These are phyloP conservation scores for Puccinia triticina DNA, from an alignment of 1,284 basidiomycete species.

Conservation along the genomic window DNA sequence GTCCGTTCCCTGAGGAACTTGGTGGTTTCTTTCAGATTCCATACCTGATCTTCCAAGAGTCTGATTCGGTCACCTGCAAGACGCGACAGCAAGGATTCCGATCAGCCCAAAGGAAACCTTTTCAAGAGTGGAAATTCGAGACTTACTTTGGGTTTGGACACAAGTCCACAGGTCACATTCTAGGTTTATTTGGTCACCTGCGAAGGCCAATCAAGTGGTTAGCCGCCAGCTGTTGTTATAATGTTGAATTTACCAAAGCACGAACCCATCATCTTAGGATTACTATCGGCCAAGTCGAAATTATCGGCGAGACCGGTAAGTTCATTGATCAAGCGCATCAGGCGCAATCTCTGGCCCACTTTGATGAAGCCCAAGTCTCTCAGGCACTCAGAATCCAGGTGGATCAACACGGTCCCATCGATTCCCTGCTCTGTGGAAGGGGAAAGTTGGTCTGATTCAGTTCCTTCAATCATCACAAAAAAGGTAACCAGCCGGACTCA, in stretches of 20 bases:
- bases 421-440: conserved; percentile 46
- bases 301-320: conserved; percentile 18
- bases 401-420: conserved; percentile 42
- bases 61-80: conserved; percentile 35
- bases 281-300: background rate
- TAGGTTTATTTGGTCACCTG: conserved; percentile 16
- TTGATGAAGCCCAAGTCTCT: conserved; percentile 46
- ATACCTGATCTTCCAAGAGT: conserved; percentile 39
- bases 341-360: conserved; percentile 46
- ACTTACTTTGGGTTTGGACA: conserved; percentile 39
- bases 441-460: too few species aligned
- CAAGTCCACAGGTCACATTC: conserved; percentile 19
- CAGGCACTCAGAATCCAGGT: conserved; percentile 41
- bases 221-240: background rate
- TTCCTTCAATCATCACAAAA: too few species aligned
- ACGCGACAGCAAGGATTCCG: background rate
- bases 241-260: background rate
- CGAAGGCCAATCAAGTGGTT: background rate
- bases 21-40: conserved; percentile 38
- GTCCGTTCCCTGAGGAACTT: conserved; percentile 33
- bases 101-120: background rate
- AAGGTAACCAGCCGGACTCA: background rate
- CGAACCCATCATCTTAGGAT: conserved; percentile 7
- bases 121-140: background rate
- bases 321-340: conserved; percentile 44